These are phyloP conservation scores for Meripilus lineatus DNA, from an alignment of 1,284 basidiomycete genomes.

Conservation along the genomic window DNA sequence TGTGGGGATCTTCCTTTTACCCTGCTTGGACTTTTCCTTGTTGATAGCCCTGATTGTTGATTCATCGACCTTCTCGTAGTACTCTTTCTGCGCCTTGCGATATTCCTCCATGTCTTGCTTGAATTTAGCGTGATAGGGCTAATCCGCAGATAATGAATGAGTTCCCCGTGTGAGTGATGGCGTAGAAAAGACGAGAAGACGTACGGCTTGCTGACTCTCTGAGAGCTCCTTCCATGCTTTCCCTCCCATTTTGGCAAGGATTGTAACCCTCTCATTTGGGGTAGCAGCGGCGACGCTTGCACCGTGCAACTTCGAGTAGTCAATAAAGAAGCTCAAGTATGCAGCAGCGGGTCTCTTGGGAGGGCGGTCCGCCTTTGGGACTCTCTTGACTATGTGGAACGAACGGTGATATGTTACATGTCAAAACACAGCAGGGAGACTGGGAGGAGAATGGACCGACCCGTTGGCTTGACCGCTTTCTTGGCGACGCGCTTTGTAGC, in stretches of 20 bases:
- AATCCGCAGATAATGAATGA: neutral
- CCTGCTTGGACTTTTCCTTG: neutral
- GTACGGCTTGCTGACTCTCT: too few relatives aligned
- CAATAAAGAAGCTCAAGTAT: neutral
- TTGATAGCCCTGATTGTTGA: neutral
- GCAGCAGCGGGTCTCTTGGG: neutral
- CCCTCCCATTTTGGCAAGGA: too few relatives aligned
- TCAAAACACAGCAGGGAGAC: neutral
- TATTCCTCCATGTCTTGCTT: neutral
- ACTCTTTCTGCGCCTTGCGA: neutral
- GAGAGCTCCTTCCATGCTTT: too few relatives aligned
- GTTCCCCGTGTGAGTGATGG: too few relatives aligned
- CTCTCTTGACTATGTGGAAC: neutral
- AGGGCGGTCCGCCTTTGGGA: neutral
- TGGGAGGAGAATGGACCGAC: neutral
- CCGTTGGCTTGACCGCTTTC: neutral
- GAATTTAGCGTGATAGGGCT: conserved; percentile 1
- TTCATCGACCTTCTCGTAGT: neutral
- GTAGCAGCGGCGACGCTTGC: too few relatives aligned
- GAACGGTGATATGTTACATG: neutral
- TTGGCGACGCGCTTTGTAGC: conserved; percentile 7
- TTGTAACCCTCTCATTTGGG: too few relatives aligned
- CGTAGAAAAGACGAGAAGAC: too few relatives aligned
- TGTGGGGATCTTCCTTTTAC: neutral
- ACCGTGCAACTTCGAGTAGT: neutral